phyloP scores from a whole-genome alignment of 2,329 filamentous ascomycete species.

The Beauveria medogensis region DNA sequence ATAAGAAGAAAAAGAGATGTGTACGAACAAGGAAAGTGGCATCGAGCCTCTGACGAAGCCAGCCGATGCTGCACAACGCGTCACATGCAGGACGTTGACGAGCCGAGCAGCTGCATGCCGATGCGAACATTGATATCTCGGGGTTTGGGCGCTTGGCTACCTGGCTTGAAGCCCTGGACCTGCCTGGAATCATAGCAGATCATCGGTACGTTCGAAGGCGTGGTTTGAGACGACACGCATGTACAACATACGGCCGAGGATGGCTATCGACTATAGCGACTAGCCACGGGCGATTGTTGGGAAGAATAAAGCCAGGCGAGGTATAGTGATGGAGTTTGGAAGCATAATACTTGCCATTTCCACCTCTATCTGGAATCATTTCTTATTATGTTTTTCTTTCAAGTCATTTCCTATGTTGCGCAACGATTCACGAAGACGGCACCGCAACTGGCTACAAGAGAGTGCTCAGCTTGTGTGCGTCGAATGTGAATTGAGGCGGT shows the following conservation, averaged over 20 bases:
- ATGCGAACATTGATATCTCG: too few species aligned
- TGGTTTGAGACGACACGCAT: background rate
- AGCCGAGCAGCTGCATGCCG: background rate
- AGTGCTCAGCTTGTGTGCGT: background rate
- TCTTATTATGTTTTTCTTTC: conserved; percentile 9
- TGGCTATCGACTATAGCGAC: background rate
- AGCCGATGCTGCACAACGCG: background rate
- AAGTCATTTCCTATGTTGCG: conserved; percentile 6
- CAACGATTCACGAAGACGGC: background rate
- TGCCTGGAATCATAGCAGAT: background rate
- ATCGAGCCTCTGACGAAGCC: background rate
- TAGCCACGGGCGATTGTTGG: background rate
- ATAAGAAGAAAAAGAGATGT: conserved; percentile 19
- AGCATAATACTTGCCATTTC: conserved; percentile 4
- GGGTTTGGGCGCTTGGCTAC: background rate
- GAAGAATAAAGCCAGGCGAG: background rate
- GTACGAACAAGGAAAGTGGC: background rate
- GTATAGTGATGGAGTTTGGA: background rate
- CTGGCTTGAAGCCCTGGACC: background rate
- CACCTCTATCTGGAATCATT: background rate
- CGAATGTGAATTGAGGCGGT: background rate
- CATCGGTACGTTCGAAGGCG: background rate
- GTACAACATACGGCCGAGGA: background rate
- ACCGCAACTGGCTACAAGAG: background rate
- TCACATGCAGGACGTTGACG: background rate